A percentile compares a stretch with the other conserved stretches of the same genome.
phyloP scores from a whole-genome alignment of 768 basidiomycete genomes.

The Lactarius vividus region DNA sequence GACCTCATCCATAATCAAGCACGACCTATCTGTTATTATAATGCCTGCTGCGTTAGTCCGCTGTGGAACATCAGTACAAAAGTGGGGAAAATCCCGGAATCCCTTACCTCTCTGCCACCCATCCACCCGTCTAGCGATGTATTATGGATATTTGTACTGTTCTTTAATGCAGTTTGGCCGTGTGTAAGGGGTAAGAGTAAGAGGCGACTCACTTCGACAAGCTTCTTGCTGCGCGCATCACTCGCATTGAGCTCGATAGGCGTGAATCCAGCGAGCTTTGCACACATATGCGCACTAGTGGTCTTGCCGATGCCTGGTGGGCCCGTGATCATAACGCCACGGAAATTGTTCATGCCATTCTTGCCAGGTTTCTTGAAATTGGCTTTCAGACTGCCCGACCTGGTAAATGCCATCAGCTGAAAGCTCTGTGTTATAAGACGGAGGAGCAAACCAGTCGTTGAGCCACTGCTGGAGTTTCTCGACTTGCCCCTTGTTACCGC shows the following conservation, averaged over 20 bases:
- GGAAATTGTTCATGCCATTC: constrained; percentile 78
- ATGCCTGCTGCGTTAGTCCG: constrained; percentile 68
- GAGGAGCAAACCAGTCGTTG: constrained; percentile 58
- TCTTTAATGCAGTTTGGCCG: constrained; percentile 43
- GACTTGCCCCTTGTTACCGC: constrained; percentile 90
- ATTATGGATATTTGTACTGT: constrained; percentile 87
- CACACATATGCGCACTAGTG: constrained; percentile 90
- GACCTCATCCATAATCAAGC: constrained; percentile 99
- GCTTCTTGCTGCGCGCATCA: constrained; percentile 92
- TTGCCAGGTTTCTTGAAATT: constrained; percentile 96
- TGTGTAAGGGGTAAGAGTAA: not conserved
- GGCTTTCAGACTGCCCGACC: constrained; percentile 68
- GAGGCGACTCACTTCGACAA: constrained; percentile 70
- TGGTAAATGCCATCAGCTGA: constrained; percentile 34
- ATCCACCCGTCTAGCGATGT: constrained; percentile 86
- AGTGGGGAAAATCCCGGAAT: not conserved
- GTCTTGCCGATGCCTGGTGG: constrained; percentile 98
- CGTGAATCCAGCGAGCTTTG: constrained; percentile 85
- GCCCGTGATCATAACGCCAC: constrained; percentile 86
- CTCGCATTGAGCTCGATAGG: constrained; percentile 97
- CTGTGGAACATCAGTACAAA: constrained; percentile 32
- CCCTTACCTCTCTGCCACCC: constrained; percentile 49
- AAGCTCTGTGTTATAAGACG: not conserved
- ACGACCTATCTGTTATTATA: constrained; percentile 71
- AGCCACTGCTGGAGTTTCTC: constrained; percentile 90